A percentile compares a stretch with the other conserved stretches of the same genome.
Conservation (phyloP, 176 grass and related monocot species). For the Triticum urartu region DNA sequence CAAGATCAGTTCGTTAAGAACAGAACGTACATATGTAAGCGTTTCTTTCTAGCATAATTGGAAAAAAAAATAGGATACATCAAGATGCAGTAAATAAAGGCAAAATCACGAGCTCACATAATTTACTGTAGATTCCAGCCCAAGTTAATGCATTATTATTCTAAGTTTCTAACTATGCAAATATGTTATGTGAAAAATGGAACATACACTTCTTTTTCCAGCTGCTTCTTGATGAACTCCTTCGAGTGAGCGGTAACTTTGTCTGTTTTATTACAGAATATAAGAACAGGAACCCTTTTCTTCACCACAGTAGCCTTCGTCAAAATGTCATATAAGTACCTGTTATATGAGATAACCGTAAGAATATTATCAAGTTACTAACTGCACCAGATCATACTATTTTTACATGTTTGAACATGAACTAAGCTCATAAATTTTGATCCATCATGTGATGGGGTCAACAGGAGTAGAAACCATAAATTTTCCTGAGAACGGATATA, state of each 20-base stretch:
- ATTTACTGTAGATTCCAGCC: not conserved
- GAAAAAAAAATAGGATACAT: not conserved
- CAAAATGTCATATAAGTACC: slow-evolving; percentile 95
- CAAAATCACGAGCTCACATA: not conserved
- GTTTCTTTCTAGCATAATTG: not conserved
- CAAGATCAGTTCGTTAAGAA: not conserved
- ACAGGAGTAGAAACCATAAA: not conserved
- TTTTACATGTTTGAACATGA: not conserved
- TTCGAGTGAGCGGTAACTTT: slow-evolving; percentile 97
- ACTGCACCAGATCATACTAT: not conserved
- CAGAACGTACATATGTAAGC: not conserved
- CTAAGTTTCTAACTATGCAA: not conserved
- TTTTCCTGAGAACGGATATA: not conserved
- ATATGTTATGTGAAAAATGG: not conserved
- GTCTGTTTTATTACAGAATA: slow-evolving; percentile 96
- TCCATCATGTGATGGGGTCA: not conserved
- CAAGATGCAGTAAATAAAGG: not conserved
- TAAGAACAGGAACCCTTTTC: slow-evolving; percentile 71
- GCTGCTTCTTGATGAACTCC: slow-evolving; percentile 96
- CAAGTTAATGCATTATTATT: not conserved
- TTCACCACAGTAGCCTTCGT: slow-evolving; percentile 79
- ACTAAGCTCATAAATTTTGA: not conserved
- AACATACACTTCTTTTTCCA: slow-evolving; percentile 95
- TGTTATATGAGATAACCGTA: slow-evolving; percentile 10
- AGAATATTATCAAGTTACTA: not conserved